Conservation (phyloP, 371 early-diverging fungal species). For the Mortierella sp. region DNA sequence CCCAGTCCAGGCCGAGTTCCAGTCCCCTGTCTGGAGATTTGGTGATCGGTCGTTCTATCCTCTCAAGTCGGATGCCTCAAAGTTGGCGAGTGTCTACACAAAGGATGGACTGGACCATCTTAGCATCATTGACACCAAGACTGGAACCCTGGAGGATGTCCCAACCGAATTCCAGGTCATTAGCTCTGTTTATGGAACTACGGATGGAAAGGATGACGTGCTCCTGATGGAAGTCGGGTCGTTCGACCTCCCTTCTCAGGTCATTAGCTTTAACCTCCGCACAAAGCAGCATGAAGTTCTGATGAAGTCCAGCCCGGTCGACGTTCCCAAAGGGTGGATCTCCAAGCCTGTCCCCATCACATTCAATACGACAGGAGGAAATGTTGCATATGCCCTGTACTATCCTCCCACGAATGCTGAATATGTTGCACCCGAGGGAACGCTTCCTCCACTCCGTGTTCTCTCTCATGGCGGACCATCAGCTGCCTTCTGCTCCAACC, state of each 20-base stretch:
- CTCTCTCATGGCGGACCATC: constrained; percentile 84
- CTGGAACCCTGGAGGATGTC: constrained; percentile 57
- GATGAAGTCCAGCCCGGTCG: constrained; percentile 38
- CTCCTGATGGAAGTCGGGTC: constrained; percentile 33
- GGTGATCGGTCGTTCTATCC: constrained; percentile 52
- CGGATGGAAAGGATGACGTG: constrained; percentile 29
- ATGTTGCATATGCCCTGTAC: constrained; percentile 65
- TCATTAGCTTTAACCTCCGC: constrained; percentile 36
- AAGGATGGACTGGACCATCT: constrained; percentile 51
- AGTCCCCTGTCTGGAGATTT: constrained; percentile 52
- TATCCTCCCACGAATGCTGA: constrained; percentile 76
- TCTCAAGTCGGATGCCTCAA: constrained; percentile 56
- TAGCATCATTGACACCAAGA: constrained; percentile 59
- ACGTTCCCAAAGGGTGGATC: constrained; percentile 57
- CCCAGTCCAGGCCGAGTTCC: constrained; percentile 68
- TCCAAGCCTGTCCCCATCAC: constrained; percentile 71
- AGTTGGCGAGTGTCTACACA: constrained; percentile 55
- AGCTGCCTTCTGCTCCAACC: constrained; percentile 43
- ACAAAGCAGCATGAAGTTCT: constrained; percentile 33
- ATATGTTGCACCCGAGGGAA: constrained; percentile 60
- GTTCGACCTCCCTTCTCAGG: constrained; percentile 34
- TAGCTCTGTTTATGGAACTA: constrained; percentile 21
- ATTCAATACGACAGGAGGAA: constrained; percentile 65
- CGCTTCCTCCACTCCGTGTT: constrained; percentile 74
- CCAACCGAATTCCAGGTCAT: constrained; percentile 43